Evolutionary conservation across 805 yeast genomes (phyloP).

Genomic region (Metschnikowia borealis): DNA sequence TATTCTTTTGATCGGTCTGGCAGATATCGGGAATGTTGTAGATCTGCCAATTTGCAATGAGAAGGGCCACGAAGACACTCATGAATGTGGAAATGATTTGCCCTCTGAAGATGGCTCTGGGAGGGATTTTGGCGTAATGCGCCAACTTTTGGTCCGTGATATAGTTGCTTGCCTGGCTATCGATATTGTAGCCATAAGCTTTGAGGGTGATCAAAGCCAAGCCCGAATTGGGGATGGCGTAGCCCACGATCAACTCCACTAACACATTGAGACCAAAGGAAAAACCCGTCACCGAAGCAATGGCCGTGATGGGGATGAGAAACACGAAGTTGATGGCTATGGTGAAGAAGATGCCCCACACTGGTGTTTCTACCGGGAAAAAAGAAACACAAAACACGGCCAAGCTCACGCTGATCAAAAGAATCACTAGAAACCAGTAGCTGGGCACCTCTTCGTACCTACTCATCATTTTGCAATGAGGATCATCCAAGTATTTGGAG

Average conservation of each 20-base stretch:
- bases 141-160: conserved; percentile 28
- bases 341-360: conserved; percentile 60
- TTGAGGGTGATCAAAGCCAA: conserved; percentile 56
- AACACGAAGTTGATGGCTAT: conserved; percentile 51
- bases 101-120: conserved; percentile 30
- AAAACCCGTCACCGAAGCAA: conserved; percentile 60
- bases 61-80: conserved; percentile 30
- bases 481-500: conserved; percentile 36
- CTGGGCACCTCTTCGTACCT: conserved; percentile 68
- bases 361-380: conserved; percentile 54
- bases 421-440: conserved; percentile 56
- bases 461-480: conserved; percentile 56
- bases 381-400: conserved; percentile 42
- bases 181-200: conserved; percentile 53
- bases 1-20: conserved; percentile 32
- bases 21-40: conserved; percentile 34
- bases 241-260: conserved; percentile 62
- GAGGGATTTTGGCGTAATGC: conserved; percentile 26
- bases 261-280: conserved; percentile 57
- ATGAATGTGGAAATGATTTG: conserved; percentile 37
- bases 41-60: conserved; percentile 40
- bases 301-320: conserved; percentile 57
- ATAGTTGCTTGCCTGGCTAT: conserved; percentile 60
- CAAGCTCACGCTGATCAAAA: conserved; percentile 43
- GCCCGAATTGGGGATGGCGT: conserved; percentile 61